Percentiles rank a stretch among this genome's conserved stretches.
Conservation (phyloP, 2,329 filamentous ascomycete genomes). For the Nectriaceae sp. region DNA sequence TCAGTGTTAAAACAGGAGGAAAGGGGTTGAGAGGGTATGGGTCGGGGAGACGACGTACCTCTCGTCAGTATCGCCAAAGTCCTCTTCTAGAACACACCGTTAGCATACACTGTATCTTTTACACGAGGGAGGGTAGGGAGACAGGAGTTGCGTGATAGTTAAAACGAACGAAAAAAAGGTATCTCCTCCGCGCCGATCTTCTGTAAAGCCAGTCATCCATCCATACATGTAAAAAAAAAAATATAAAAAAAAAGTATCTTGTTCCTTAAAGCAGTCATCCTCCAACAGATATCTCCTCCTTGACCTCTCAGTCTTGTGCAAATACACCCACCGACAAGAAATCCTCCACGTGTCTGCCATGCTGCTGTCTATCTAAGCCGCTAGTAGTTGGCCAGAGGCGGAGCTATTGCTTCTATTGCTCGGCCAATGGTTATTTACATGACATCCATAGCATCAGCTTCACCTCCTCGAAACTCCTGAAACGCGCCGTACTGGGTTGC, state of each 20-base stretch:
- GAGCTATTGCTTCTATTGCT: constrained; percentile 18
- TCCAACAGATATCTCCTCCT: too few species aligned
- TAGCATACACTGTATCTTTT: constrained; percentile 24
- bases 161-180: constrained; percentile 12
- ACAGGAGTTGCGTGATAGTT: constrained; percentile 20
- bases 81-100: constrained; percentile 18
- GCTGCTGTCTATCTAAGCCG: constrained; percentile 11
- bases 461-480: constrained; percentile 48
- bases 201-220: constrained; percentile 2
- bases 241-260: too few species aligned
- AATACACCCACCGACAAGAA: too few species aligned
- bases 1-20: background rate
- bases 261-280: too few species aligned
- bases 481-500: constrained; percentile 69
- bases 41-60: constrained; percentile 25
- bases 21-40: background rate
- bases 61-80: constrained; percentile 15
- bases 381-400: constrained; percentile 8
- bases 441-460: constrained; percentile 52
- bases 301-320: too few species aligned
- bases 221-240: constrained; percentile 1
- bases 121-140: constrained; percentile 5
- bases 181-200: constrained; percentile 20
- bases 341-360: constrained; percentile 3
- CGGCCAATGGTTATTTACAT: constrained; percentile 34